phyloP scores from a whole-genome alignment of 2,329 filamentous ascomycete species.

The Aspergillus viridinutans region DNA sequence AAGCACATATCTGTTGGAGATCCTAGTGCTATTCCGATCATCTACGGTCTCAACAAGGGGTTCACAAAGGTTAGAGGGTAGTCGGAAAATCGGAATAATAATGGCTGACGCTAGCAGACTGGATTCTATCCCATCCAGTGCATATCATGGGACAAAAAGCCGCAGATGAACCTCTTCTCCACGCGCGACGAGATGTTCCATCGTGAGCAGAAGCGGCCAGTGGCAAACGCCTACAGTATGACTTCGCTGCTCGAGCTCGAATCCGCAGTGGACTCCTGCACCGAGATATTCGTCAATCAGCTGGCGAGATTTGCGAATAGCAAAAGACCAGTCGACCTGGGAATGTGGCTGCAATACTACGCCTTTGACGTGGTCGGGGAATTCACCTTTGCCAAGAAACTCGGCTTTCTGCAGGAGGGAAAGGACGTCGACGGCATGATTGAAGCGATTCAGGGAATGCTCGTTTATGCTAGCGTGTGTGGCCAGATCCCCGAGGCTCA shows the following conservation, averaged over 20 bases:
- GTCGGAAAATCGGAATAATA: not conserved
- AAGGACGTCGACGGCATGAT: conserved; percentile 38
- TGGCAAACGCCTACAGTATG: conserved; percentile 27
- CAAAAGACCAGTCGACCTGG: conserved; percentile 9
- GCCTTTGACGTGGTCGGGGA: conserved; percentile 42
- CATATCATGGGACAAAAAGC: conserved; percentile 18
- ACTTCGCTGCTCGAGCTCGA: conserved; percentile 24
- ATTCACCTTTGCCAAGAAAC: conserved; percentile 38
- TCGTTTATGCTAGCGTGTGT: conserved; percentile 25
- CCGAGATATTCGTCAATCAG: conserved; percentile 14
- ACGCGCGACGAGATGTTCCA: conserved; percentile 17
- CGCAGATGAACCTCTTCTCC: conserved; percentile 21
- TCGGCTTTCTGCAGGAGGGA: conserved; percentile 42
- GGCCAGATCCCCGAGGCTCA: conserved; percentile 28
- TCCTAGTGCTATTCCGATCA: not conserved
- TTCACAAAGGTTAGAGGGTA: conserved; percentile 1
- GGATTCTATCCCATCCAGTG: conserved; percentile 20
- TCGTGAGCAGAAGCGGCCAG: conserved; percentile 14
- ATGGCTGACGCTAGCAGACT: not conserved
- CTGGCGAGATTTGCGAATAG: conserved; percentile 10
- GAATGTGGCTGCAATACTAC: conserved; percentile 28
- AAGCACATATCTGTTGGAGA: conserved; percentile 5
- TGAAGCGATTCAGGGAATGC: conserved; percentile 24
- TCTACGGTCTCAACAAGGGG: conserved; percentile 2
- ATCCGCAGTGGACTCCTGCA: conserved; percentile 23